Percentiles rank a stretch among this genome's conserved stretches.
Conservation (phyloP, 306 rosid species). For the Corylus heterophylla region DNA sequence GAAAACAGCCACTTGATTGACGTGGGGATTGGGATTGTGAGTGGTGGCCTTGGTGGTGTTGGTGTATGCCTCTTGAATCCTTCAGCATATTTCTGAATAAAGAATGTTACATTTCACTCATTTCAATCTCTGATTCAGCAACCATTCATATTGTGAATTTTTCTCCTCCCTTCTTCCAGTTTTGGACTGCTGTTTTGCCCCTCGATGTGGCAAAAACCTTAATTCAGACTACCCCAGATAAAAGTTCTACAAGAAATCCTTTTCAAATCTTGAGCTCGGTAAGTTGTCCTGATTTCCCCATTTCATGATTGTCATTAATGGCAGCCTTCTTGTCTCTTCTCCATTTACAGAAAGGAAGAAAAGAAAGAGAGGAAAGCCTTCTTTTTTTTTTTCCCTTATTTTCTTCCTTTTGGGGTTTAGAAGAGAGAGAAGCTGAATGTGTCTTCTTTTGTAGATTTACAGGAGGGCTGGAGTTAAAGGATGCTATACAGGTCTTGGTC, state of each 20-base stretch:
- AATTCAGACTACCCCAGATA: slow-evolving; percentile 76
- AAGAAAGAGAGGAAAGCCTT: not conserved
- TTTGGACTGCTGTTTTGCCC: slow-evolving; percentile 90
- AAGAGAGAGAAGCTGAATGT: slow-evolving; percentile 13
- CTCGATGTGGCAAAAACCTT: slow-evolving; percentile 92
- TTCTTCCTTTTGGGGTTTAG: not conserved
- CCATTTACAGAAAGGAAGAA: slow-evolving; percentile 1
- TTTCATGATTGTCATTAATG: slow-evolving; percentile 11
- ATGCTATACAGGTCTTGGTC: slow-evolving; percentile 87
- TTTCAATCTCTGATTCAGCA: slow-evolving; percentile 10
- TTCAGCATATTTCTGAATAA: slow-evolving; percentile 17
- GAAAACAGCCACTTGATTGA: slow-evolving; percentile 58
- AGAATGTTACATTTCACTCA: not conserved
- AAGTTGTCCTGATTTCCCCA: slow-evolving; percentile 25
- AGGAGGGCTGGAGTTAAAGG: slow-evolving; percentile 73
- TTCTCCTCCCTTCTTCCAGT: slow-evolving; percentile 47
- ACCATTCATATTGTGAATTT: slow-evolving; percentile 3
- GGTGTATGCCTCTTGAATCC: slow-evolving; percentile 60
- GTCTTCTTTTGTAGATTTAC: slow-evolving; percentile 52
- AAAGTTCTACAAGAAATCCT: slow-evolving; percentile 64
- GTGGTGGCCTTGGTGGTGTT: slow-evolving; percentile 83
- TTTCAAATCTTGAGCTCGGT: slow-evolving; percentile 67
- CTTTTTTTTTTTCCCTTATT: not conserved
- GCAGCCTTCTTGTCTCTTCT: not conserved
- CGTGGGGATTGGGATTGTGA: slow-evolving; percentile 77